Evolutionary conservation across 768 basidiomycete genomes (phyloP), one percentile per base, ranked within the genome.

Genomic region (Lyophyllum atratum): DNA sequence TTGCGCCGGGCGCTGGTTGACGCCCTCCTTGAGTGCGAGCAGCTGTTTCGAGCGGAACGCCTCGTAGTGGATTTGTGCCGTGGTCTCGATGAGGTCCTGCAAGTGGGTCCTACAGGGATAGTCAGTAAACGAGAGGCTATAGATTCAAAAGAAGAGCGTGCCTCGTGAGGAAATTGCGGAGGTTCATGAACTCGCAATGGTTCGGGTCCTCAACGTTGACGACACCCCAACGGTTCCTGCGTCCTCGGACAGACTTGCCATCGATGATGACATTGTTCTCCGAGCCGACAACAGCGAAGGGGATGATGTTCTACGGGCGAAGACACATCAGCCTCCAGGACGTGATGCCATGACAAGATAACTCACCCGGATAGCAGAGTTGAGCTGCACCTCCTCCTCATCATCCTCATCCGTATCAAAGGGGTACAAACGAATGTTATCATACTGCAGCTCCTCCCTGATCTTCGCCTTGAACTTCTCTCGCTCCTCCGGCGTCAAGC

Each of bases 11-110:
- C 84, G 82, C 70, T 85, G 83, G 72, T 85, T 88, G 58, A 93
- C 93, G 37, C 92, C 91, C 76, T 98, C 96, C 82, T 98, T 98
- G 67, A 98, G 85, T 14, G 96, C 96, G 46, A 98, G 81, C 64
- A 98, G 76, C 78, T 99, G 96, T 79, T 98, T 98, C 65, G 94
- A 96, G 62, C 96, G 87, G 93, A 99, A 99, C 9, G 95, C 94
- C 80, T 99, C 96, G 72, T 98, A 99, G 77, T 99, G 96, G 72
- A 96, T 97, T 74, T 95, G 92, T 11, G 97, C 95, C 10, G 97
- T 98, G 54, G 96, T 97, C 81, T 99, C 96, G 70, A 99, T 99
- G 70, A 99, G 77, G 69, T 98, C 96, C 74, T 99, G 96, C 69
- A 99, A 74, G 76, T 99, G 97, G 28, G 96, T 96, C 75, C 95